Percentiles rank a stretch among this genome's conserved stretches.
phyloP scores from a whole-genome alignment of 2,329 filamentous ascomycete genomes.

The Colletotrichum costaricense region DNA sequence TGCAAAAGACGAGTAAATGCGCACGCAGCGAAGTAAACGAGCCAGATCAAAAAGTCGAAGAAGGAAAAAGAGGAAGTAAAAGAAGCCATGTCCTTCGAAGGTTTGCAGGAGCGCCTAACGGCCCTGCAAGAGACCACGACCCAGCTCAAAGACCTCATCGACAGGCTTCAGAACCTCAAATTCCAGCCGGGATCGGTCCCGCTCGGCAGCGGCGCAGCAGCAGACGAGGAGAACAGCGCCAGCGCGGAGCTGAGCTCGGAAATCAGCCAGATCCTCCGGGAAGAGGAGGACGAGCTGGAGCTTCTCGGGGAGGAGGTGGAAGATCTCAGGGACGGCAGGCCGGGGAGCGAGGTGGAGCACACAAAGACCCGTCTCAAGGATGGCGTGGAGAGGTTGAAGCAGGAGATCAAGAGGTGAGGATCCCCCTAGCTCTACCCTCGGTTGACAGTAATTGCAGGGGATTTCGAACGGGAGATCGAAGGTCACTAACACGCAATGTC shows the following conservation, averaged over 20 bases:
- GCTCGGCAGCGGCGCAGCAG: conserved; percentile 48
- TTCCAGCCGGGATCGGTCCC: conserved; percentile 70
- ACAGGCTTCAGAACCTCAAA: conserved; percentile 67
- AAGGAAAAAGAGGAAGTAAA: background rate
- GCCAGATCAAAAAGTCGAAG: background rate
- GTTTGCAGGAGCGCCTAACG: conserved; percentile 70
- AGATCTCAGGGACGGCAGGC: conserved; percentile 67
- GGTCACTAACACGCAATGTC: background rate
- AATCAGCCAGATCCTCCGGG: conserved; percentile 81
- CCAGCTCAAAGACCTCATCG: conserved; percentile 69
- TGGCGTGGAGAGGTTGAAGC: conserved; percentile 72
- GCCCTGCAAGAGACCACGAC: conserved; percentile 70
- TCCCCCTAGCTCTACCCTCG: background rate
- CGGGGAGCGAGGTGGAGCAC: conserved; percentile 66
- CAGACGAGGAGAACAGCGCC: conserved; percentile 62
- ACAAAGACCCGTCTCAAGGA: conserved; percentile 75
- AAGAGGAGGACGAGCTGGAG: conserved; percentile 86
- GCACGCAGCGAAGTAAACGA: background rate
- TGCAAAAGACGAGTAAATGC: too few relatives aligned
- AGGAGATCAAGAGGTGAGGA: conserved; percentile 77
- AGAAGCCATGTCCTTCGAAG: conserved; percentile 64
- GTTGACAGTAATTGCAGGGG: background rate
- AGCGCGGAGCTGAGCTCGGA: conserved; percentile 82
- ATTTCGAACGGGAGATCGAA: conserved; percentile 34
- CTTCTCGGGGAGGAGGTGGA: conserved; percentile 81